A percentile compares a stretch with the other conserved stretches of the same genome.
These are phyloP conservation scores for Nakazawaea ernobii DNA, from an alignment of 805 yeast species.

Conservation along the genomic window DNA sequence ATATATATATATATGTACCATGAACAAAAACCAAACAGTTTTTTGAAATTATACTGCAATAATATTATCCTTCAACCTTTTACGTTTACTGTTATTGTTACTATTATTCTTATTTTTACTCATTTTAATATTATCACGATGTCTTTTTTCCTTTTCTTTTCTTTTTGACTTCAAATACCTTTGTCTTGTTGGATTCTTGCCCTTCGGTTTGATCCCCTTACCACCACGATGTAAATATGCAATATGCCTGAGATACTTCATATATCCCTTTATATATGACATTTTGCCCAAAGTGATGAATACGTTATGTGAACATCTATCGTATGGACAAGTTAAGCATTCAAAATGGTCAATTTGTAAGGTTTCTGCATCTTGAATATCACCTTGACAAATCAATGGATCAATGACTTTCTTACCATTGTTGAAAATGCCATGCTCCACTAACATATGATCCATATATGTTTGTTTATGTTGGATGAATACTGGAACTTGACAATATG, in stretches of 20 bases:
- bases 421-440: neutral
- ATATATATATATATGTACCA: too few relatives aligned
- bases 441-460: neutral
- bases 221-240: neutral
- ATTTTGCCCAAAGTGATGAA: neutral
- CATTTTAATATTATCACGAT: too few relatives aligned
- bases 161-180: too few relatives aligned
- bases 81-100: too few relatives aligned
- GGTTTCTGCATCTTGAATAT: neutral
- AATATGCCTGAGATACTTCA: neutral
- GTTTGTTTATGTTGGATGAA: neutral
- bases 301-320: neutral
- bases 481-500: neutral
- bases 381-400: neutral
- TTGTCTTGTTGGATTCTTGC: too few relatives aligned
- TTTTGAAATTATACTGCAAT: too few relatives aligned
- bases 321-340: neutral
- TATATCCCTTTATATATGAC: too few relatives aligned
- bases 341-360: neutral
- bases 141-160: too few relatives aligned
- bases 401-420: neutral
- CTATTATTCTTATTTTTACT: too few relatives aligned
- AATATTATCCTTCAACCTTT: too few relatives aligned
- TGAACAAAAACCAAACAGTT: too few relatives aligned
- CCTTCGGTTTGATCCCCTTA: neutral